Evolutionary conservation across 2,329 filamentous ascomycete species (phyloP).

Genomic region (Paradendryphiella salina): DNA sequence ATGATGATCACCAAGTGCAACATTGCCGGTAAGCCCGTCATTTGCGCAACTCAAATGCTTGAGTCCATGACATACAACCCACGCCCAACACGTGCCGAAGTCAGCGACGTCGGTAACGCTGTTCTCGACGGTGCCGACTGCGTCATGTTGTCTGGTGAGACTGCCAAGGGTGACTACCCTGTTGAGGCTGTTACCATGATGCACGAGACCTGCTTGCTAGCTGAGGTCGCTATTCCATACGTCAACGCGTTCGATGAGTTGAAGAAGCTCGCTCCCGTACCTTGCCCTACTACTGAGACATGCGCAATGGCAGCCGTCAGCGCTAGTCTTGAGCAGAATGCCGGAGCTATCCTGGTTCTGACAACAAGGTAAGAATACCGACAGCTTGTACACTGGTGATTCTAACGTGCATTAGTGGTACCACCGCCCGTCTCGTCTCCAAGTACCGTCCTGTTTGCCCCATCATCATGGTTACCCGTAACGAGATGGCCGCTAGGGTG

Average conservation of each 20-base stretch:
- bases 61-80: slow-evolving; percentile 99
- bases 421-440: slow-evolving; percentile 90
- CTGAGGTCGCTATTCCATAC: slow-evolving; percentile 96
- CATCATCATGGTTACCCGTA: slow-evolving; percentile 98
- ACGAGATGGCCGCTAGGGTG: slow-evolving; percentile 73
- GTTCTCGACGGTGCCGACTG: slow-evolving; percentile 98
- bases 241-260: slow-evolving; percentile 96
- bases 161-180: slow-evolving; percentile 95
- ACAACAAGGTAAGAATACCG: slow-evolving; percentile 71
- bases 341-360: slow-evolving; percentile 91
- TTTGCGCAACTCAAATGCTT: slow-evolving; percentile 99
- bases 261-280: slow-evolving; percentile 77
- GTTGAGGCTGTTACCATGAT: slow-evolving; percentile 93
- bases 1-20: slow-evolving; percentile 99
- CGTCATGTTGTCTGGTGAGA: slow-evolving; percentile 99
- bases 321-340: slow-evolving; percentile 92
- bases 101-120: slow-evolving; percentile 97
- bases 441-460: slow-evolving; percentile 99
- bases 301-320: slow-evolving; percentile 97
- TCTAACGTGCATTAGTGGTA: slow-evolving; percentile 62
- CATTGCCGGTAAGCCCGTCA: slow-evolving; percentile 96
- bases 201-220: slow-evolving; percentile 95
- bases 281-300: slow-evolving; percentile 86
- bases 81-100: slow-evolving; percentile 94
- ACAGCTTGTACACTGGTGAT: slow-evolving; percentile 2